phyloP scores from a whole-genome alignment of 257 asterid genomes.

The Ballota nigra region DNA sequence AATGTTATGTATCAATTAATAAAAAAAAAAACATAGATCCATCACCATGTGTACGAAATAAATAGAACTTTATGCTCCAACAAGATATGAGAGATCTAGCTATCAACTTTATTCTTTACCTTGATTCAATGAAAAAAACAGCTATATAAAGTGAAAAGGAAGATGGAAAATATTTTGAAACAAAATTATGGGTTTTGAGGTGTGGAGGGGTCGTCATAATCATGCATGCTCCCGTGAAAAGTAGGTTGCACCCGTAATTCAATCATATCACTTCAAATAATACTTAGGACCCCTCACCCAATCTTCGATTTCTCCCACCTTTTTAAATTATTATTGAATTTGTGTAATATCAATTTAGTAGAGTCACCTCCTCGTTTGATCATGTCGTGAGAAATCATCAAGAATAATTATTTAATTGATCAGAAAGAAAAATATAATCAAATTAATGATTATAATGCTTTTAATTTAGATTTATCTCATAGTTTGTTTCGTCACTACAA shows the following conservation, averaged over 20 bases:
- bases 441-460: too few species aligned
- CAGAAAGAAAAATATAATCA: too few species aligned
- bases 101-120: conserved; percentile 24
- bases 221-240: conserved; percentile 46
- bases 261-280: conserved; percentile 23
- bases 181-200: conserved; percentile 20
- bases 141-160: conserved; percentile 26
- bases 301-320: background rate
- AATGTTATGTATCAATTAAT: too few species aligned
- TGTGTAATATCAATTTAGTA: background rate
- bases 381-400: background rate
- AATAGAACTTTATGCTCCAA: background rate
- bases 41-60: background rate
- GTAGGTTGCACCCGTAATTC: conserved; percentile 32
- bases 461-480: background rate
- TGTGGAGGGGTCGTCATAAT: conserved; percentile 26
- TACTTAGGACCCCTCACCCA: conserved; percentile 20
- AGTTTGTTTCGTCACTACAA: too few species aligned
- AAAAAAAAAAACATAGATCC: too few species aligned
- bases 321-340: background rate
- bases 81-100: too few species aligned
- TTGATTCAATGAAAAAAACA: conserved; percentile 31
- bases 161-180: conserved; percentile 13
- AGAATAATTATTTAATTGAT: too few species aligned
- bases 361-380: background rate